Percentiles rank a stretch among this genome's conserved stretches.
Evolutionary conservation across 257 asterid genomes (phyloP).

Genomic region (Ligustrum vulgare): DNA sequence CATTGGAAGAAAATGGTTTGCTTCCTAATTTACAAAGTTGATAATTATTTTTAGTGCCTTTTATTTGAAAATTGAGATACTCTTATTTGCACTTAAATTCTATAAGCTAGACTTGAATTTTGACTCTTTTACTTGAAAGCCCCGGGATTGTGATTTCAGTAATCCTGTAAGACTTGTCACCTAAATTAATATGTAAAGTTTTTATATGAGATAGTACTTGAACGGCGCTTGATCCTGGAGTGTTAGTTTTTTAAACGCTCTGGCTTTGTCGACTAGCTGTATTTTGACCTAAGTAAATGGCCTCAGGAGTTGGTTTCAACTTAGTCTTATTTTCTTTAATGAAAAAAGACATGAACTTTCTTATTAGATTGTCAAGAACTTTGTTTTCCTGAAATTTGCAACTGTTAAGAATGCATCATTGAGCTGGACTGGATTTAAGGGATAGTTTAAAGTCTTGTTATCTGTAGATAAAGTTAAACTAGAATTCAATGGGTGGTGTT

Average conservation of each 20-base stretch:
- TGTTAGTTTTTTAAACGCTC: not conserved
- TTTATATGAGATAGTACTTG: not conserved
- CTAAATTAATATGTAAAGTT: not conserved
- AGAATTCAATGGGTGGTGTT: not conserved
- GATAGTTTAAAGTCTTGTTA: not conserved
- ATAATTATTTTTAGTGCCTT: not conserved
- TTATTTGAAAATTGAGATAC: not conserved
- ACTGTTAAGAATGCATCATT: not conserved
- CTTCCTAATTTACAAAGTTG: not conserved
- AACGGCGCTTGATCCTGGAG: not conserved
- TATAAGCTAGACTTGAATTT: not conserved
- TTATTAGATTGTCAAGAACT: not conserved
- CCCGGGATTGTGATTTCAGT: not conserved
- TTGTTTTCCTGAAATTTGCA: not conserved
- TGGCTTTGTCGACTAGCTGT: not conserved
- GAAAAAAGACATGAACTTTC: not conserved
- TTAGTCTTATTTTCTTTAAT: not conserved
- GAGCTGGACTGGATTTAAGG: not conserved
- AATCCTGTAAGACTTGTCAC: not conserved
- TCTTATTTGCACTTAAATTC: not conserved
- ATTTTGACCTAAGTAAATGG: not conserved
- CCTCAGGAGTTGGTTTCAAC: not conserved
- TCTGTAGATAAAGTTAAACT: not conserved
- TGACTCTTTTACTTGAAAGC: not conserved
- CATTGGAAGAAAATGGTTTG: not conserved